Evolutionary conservation across 2,329 filamentous ascomycete species (phyloP), one percentile per base, ranked within the genome.

Genomic region (Botryotinia calthae): DNA sequence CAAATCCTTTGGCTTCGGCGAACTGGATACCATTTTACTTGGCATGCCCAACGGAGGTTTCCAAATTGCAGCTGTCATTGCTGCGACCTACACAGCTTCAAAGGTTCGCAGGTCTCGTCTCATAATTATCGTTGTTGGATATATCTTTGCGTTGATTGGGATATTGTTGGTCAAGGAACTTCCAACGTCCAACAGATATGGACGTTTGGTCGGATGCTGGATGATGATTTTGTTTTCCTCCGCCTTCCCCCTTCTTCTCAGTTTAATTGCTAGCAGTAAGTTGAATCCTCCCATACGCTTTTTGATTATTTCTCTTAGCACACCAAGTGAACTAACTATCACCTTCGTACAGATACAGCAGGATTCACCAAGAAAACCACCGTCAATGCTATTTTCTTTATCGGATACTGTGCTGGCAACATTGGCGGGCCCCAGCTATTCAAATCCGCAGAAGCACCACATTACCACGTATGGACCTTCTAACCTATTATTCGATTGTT

Each of bases 191-290:
- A 85, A 62, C 79, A 82, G 1, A 81, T 84, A 40, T 79, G 82
- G 2, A 81, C 84, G 37, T 82, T 84, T 0, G 80, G 84, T 1
- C 76, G 91, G 20, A 82, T 91, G 14, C 85, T 84, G 0, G 88
- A 86, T 0, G 90, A 90, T 80, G 91, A 91, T 77, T 82, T 90
- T 12, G 83, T 91, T 2, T 86, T 88, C 0, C 90, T 91, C 79
- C 81, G 75, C 70, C 34, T 74, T 76, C 16, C 75, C 75, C 3
- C 64, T 76, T 18, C 66, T 71, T 10, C 63, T 76, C 34, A 74
- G 75, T 88, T 87, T 3, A 87, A 86, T 6, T 90, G 90, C 77
- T 7, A 88, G 86, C 37, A 92, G 63, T 66, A n/a, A 66, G 44
- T 51, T 16, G 25, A 40, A 51, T 28, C 14, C 28, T n/a, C 16